Percentiles rank a stretch among this genome's conserved stretches.
Conservation (phyloP, 108 stramenopile species). For the Cyclotella distinguenda region DNA sequence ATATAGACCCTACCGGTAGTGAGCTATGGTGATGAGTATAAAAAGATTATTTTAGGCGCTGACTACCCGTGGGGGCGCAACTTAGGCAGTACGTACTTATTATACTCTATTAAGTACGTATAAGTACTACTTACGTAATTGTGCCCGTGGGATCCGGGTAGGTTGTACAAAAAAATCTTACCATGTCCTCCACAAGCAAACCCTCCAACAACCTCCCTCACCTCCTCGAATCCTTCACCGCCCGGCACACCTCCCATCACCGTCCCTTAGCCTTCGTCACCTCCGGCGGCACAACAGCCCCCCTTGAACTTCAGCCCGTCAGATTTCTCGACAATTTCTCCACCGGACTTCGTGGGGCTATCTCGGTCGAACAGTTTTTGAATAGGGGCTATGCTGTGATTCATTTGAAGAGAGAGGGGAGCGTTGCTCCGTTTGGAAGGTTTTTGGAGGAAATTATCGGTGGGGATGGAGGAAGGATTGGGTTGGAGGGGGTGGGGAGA, state of each 20-base stretch:
- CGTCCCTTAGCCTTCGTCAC: constrained; percentile 85
- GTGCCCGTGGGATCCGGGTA: no score
- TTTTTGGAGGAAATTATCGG: constrained; percentile 45
- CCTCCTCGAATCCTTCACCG: constrained; percentile 51
- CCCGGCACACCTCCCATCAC: constrained; percentile 66
- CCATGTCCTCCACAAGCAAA: constrained; percentile 4
- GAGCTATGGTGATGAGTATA: no score
- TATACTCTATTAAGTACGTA: no score
- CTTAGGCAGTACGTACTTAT: no score
- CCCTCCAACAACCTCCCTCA: constrained; percentile 8
- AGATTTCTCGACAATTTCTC: constrained; percentile 96
- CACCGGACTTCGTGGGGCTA: constrained; percentile 89
- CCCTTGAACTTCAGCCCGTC: constrained; percentile 86
- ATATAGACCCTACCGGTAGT: no score
- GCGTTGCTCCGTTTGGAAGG: constrained; percentile 78
- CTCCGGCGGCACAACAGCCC: constrained; percentile 85
- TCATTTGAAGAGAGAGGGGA: constrained; percentile 79
- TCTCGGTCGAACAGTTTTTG: constrained; percentile 88
- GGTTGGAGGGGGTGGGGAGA: constrained; percentile 49
- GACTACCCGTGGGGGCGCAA: no score
- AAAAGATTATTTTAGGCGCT: no score
- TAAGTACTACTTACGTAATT: no score
- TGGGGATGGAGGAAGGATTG: not conserved
- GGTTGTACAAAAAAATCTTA: no score
- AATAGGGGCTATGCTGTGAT: constrained; percentile 89